A percentile compares a stretch with the other conserved stretches of the same genome.
Evolutionary conservation across 2,329 filamentous ascomycete species (phyloP).

Genomic region (Beauveria rudraprayagi): DNA sequence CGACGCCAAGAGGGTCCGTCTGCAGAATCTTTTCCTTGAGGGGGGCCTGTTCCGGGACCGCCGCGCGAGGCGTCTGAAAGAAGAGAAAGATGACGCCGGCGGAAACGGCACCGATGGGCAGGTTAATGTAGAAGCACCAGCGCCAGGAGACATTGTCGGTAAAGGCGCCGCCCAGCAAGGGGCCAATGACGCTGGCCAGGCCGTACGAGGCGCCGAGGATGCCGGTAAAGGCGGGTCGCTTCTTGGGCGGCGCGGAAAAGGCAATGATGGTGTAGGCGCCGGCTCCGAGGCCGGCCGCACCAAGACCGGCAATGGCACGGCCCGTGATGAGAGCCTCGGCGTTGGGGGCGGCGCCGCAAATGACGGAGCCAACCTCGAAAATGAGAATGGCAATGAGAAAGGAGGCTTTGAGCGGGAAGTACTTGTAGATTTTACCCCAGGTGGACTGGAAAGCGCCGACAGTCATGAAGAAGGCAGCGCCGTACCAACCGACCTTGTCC

Average conservation of each 20-base stretch:
- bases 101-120: constrained; percentile 22
- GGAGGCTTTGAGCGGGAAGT: constrained; percentile 36
- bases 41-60: constrained; percentile 23
- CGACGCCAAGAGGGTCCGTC: constrained; percentile 33
- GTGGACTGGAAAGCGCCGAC: constrained; percentile 28
- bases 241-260: constrained; percentile 21
- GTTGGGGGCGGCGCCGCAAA: constrained; percentile 31
- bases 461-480: constrained; percentile 37
- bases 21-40: constrained; percentile 33
- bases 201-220: constrained; percentile 19
- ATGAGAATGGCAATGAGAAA: constrained; percentile 36
- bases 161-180: constrained; percentile 20
- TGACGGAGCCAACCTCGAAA: constrained; percentile 40
- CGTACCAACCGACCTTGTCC: constrained; percentile 45
- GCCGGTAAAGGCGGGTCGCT: constrained; percentile 18
- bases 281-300: constrained; percentile 35
- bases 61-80: constrained; percentile 29
- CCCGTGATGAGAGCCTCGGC: constrained; percentile 37
- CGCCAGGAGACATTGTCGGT: constrained; percentile 20
- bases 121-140: constrained; percentile 26
- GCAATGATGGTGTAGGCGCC: constrained; percentile 39
- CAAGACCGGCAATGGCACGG: constrained; percentile 35
- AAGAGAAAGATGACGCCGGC: constrained; percentile 24
- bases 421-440: constrained; percentile 34
- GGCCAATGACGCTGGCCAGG: constrained; percentile 20